Percentiles rank a stretch among this genome's conserved stretches.
Evolutionary conservation across 2,329 filamentous ascomycete genomes (phyloP).

Genomic region (Chaetomium olivaceum): DNA sequence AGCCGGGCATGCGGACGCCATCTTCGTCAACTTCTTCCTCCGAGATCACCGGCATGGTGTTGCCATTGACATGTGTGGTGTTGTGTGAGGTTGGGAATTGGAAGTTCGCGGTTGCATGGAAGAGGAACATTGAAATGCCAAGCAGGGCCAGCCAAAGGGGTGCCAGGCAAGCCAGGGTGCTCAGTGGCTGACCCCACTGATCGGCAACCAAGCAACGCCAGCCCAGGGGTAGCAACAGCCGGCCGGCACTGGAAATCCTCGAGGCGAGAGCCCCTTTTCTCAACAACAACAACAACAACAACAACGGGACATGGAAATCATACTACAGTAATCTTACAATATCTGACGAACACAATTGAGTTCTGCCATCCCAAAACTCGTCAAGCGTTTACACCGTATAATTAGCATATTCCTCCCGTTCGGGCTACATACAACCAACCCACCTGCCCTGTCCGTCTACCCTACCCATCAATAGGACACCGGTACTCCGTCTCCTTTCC

Average conservation of each 20-base stretch:
- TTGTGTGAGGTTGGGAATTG: neutral
- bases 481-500: constrained; percentile 51
- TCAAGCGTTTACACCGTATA: neutral
- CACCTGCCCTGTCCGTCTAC: neutral
- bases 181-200: constrained; percentile 13
- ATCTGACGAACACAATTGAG: neutral
- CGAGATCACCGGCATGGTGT: constrained; percentile 35
- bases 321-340: neutral
- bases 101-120: neutral
- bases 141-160: neutral
- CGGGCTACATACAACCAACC: constrained; percentile 18
- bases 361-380: neutral
- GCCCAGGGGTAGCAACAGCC: neutral
- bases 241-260: neutral
- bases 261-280: neutral
- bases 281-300: neutral
- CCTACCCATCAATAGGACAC: constrained; percentile 59
- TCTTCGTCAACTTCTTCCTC: constrained; percentile 34
- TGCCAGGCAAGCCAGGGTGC: no score
- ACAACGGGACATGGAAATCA: neutral
- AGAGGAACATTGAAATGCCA: neutral
- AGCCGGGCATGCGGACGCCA: constrained; percentile 14
- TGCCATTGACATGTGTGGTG: constrained; percentile 13
- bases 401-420: neutral
- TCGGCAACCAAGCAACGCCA: constrained; percentile 1